A percentile compares a stretch with the other conserved stretches of the same genome.
Evolutionary conservation across 495 filamentous ascomycete genomes (phyloP).

Genomic region (Podospora didyma): DNA sequence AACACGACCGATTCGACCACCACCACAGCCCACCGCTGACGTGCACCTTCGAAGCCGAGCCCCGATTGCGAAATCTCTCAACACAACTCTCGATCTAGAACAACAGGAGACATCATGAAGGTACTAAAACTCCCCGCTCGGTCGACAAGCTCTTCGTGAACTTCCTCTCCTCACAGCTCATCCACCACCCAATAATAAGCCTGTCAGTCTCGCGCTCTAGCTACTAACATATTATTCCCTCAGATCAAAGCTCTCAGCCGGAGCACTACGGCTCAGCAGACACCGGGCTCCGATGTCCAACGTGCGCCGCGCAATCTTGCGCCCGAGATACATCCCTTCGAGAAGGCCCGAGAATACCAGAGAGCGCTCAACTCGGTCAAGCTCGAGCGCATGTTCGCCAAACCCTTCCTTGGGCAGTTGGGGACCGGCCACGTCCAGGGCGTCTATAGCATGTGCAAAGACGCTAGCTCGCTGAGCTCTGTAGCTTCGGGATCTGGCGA

Average conservation of each 20-base stretch:
- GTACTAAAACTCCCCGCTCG: conserved; percentile 4
- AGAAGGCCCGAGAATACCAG: conserved; percentile 82
- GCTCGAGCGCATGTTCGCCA: conserved; percentile 91
- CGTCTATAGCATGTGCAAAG: conserved; percentile 68
- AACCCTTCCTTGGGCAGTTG: conserved; percentile 84
- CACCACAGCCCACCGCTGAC: no score
- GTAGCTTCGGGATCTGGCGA: conserved; percentile 80
- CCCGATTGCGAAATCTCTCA: no score
- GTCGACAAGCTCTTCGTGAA: background rate
- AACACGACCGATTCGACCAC: background rate
- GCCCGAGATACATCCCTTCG: conserved; percentile 90
- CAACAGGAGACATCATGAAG: conserved; percentile 19
- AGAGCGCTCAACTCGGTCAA: conserved; percentile 74
- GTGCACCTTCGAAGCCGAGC: no score
- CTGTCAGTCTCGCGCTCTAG: background rate
- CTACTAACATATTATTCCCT: conserved; percentile 2
- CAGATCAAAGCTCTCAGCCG: conserved; percentile 89
- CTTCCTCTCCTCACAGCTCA: background rate
- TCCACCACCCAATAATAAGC: background rate
- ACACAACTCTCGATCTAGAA: background rate
- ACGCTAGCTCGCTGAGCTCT: conserved; percentile 60
- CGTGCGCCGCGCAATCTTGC: conserved; percentile 71
- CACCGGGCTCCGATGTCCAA: conserved; percentile 66
- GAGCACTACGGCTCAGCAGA: conserved; percentile 69
- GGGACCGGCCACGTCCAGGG: conserved; percentile 93